These are phyloP conservation scores for Aureobasidium sp. DNA, from an alignment of 2,329 filamentous ascomycete species.

Conservation along the genomic window DNA sequence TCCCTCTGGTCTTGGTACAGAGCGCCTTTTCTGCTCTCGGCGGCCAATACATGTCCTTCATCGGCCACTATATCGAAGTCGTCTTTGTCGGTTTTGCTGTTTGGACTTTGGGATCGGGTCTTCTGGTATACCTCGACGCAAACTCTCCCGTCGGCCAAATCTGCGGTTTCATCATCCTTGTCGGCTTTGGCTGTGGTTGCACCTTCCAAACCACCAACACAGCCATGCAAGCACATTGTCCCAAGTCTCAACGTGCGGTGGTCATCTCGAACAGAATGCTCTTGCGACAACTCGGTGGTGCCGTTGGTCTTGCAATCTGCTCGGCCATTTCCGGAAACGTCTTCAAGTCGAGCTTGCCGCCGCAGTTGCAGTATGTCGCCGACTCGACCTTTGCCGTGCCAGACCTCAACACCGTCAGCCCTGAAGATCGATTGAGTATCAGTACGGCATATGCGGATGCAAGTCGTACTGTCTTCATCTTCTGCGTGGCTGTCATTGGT, in stretches of 20 bases:
- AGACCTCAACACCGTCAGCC: conserved; percentile 28
- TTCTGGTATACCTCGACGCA: conserved; percentile 27
- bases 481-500: conserved; percentile 50
- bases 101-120: conserved; percentile 33
- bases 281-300: conserved; percentile 32
- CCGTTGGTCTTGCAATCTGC: conserved; percentile 31
- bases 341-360: conserved; percentile 33
- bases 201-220: conserved; percentile 35
- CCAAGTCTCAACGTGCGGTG: conserved; percentile 33
- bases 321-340: conserved; percentile 31
- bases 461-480: conserved; percentile 49
- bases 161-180: conserved; percentile 29
- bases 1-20: conserved; percentile 33
- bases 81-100: conserved; percentile 43
- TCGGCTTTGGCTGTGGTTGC: conserved; percentile 29
- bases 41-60: conserved; percentile 47
- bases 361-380: conserved; percentile 32
- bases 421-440: conserved; percentile 36
- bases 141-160: conserved; percentile 26
- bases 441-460: conserved; percentile 48
- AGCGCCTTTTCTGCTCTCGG: conserved; percentile 34
- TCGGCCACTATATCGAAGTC: conserved; percentile 23
- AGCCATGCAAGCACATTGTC: conserved; percentile 33
- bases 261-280: conserved; percentile 36
- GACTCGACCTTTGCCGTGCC: conserved; percentile 34